phyloP scores from a whole-genome alignment of 306 rosid species.

The Parietaria judaica region DNA sequence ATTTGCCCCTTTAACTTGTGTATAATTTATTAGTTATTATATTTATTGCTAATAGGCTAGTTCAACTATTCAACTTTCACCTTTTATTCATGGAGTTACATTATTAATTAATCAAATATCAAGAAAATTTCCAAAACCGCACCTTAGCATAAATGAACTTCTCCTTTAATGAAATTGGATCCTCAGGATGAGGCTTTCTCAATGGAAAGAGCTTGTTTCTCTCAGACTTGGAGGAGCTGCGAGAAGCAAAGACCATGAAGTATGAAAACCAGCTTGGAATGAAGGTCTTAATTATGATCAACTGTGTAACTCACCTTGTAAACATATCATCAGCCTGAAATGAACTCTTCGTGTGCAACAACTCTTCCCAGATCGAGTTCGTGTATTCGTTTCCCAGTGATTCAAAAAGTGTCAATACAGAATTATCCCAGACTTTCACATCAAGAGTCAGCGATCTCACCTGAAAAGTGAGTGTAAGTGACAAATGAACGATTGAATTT shows the following conservation, averaged over 20 bases:
- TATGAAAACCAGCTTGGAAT: constrained; percentile 12
- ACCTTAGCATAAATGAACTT: constrained; percentile 72
- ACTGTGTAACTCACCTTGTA: constrained; percentile 34
- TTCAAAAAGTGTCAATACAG: constrained; percentile 51
- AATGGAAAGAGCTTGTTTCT: constrained; percentile 24
- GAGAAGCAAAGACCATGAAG: constrained; percentile 13
- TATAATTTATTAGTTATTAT: too few relatives aligned
- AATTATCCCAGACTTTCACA: constrained; percentile 76
- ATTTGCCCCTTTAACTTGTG: too few relatives aligned
- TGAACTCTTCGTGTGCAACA: constrained; percentile 34
- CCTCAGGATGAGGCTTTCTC: constrained; percentile 52
- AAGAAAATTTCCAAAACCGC: constrained; percentile 12
- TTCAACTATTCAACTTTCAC: too few relatives aligned
- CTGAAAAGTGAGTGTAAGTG: constrained; percentile 31
- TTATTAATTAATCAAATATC: constrained; percentile 1
- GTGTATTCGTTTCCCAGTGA: constrained; percentile 56
- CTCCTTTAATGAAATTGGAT: constrained; percentile 58
- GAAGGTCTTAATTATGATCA: constrained; percentile 5
- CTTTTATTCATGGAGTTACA: too few relatives aligned
- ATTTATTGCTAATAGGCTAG: too few relatives aligned
- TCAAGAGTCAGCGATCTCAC: constrained; percentile 76
- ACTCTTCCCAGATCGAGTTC: constrained; percentile 78
- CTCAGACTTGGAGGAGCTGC: constrained; percentile 39
- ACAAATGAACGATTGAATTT: constrained; percentile 6
- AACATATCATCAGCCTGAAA: constrained; percentile 26